Evolutionary conservation across 2,329 filamentous ascomycete genomes (phyloP), one percentile per base, ranked within the genome.

Genomic region (Diaporthe longicolla): DNA sequence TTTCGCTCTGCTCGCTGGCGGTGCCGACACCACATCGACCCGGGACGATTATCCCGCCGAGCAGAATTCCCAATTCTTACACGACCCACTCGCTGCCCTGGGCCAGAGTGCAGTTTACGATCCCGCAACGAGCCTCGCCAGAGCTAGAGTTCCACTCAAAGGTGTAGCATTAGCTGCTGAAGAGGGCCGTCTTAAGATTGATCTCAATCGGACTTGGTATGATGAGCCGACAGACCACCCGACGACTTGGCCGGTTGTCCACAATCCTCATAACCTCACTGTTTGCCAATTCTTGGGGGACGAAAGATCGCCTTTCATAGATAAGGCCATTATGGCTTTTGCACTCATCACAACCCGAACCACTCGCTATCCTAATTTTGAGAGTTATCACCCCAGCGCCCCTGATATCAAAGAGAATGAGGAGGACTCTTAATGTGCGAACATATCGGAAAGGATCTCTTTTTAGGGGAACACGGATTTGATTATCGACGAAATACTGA

Each of bases 1-100:
- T 29, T 66, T 66, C 32, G 45, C 63, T 21, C 21, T 52, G 21
- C 45, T 52, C 29, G 63, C 63, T 17, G 59, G 26, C 26, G 63
- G 63, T 10, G 63, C 45, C 11, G 45, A 52, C 63, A 66, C 32
- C 29, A 66, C 63, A 13, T 37, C 29, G 26, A 37, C 29, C 9
- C 8, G 11, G 43, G 29, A 37, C 3, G 59, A 43, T 19, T 43
- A 21, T 3, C n/a, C 35, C 13, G 37, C 37, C 11, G 37, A 40
- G 37, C 11, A 40, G 37, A 40, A 15, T 40, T 4, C 13, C 37
- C 37, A 40, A 4, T 13, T 40, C 10, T 13, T 13, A 40, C 37
- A 40, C 11, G 37, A 40, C 4, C 10, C 10, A 15, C 40, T 43
- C 40, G 40, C 40, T 19, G 13, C 1, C 15, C 40, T 15, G 40